Evolutionary conservation across 495 filamentous ascomycete genomes (phyloP), one percentile per base, ranked within the genome.

Genomic region (Penicillium lividum): DNA sequence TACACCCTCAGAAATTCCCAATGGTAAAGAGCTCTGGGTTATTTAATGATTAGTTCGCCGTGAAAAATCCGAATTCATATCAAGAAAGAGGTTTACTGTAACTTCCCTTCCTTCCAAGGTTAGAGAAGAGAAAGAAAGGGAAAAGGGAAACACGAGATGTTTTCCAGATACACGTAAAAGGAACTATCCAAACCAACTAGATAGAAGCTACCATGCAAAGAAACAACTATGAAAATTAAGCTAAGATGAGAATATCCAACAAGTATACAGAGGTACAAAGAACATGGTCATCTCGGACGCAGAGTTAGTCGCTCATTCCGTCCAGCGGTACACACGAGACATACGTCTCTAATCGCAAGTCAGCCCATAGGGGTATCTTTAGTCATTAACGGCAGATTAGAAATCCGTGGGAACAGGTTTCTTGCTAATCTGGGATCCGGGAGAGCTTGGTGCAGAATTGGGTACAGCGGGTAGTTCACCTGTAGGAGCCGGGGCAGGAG

Each of bases 401-500:
- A 56, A 47, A 18, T 57, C 47, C 47, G 43, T 52, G 2, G 43
- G 46, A 42, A 69, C 50, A n/a, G 82, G 80, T 65, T 69, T 73
- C 57, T 66, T 60, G 51, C 46, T 56, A 49, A 71, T 63, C 33
- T 59, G 46, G 18, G 60, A 60, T 52, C 48, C 57, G 2, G 61
- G 56, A 38, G 60, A 65, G 29, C 36, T 58, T 6, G 56, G 22
- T 15, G 43, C 30, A 40, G 27, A 31, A 44, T 10, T 50, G 0
- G 72, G 72, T 50, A 72, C 53, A 6, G 72, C 66, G 1, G 74
- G 74, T 15, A 75, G 70, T 5, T 70, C 62, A 28, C 51, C 56
- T 28, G 71, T 66, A 5, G 75, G 74, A 9, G 69, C 64, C 16
- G 75, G 73, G 13, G 63, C 76, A n/a, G 72, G 70, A 36, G 62